These are phyloP conservation scores for Myriosclerotinia duriaeana DNA, from an alignment of 2,329 filamentous ascomycete species.

Conservation along the genomic window DNA sequence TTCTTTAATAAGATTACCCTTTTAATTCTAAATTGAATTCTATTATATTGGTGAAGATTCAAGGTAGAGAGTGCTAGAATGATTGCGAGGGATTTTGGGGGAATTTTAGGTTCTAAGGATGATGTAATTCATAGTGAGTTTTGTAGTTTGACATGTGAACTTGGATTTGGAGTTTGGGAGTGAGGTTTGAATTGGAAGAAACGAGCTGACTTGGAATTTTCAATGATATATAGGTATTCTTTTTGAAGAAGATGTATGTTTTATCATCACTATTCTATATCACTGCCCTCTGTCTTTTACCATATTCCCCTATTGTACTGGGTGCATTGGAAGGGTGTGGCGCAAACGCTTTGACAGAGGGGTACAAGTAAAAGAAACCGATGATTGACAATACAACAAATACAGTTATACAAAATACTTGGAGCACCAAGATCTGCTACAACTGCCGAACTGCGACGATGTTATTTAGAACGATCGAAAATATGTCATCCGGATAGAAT, in stretches of 20 bases:
- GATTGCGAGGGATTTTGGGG: constrained; percentile 12
- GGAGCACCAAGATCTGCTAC: constrained; percentile 41
- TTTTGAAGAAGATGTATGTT: constrained; percentile 41
- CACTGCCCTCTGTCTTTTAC: background rate
- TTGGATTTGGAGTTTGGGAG: background rate
- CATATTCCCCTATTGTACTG: background rate
- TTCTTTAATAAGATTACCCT: background rate
- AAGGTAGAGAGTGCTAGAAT: background rate
- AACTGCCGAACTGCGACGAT: constrained; percentile 43
- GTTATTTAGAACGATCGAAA: constrained; percentile 44
- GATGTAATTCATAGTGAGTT: constrained; percentile 36
- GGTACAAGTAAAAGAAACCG: background rate
- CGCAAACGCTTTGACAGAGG: background rate
- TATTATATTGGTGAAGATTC: background rate
- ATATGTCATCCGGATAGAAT: constrained; percentile 45
- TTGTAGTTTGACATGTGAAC: constrained; percentile 37
- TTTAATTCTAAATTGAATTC: background rate
- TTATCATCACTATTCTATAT: background rate
- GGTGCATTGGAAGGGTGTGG: background rate
- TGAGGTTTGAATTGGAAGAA: background rate
- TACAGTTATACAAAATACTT: constrained; percentile 43
- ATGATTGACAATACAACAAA: constrained; percentile 25
- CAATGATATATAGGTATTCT: constrained; percentile 35
- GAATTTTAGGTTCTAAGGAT: constrained; percentile 9
- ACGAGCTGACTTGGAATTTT: background rate